Evolutionary conservation across 1,139 yeast genomes (phyloP).

Genomic region (Casaregolazyma suthepensis): DNA sequence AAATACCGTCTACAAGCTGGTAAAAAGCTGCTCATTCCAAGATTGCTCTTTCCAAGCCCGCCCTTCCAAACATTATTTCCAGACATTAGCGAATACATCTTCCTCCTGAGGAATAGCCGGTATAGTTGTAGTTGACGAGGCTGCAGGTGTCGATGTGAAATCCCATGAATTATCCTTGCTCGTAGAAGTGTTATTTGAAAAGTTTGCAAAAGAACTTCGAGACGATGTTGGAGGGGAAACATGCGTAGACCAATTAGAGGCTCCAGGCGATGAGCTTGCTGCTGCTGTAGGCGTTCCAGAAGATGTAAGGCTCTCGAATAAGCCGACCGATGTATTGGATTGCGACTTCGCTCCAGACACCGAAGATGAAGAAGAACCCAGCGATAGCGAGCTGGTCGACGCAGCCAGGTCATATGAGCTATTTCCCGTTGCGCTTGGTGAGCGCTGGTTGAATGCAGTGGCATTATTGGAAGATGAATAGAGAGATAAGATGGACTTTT

Average conservation of each 20-base stretch:
- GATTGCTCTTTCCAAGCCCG: no score
- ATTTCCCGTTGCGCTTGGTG: not conserved
- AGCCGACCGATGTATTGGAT: slow-evolving; percentile 2
- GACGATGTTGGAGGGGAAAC: slow-evolving; percentile 1
- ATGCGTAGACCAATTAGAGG: slow-evolving; percentile 6
- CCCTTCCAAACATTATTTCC: no score
- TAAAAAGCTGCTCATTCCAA: no score
- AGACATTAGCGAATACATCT: slow-evolving; percentile 62
- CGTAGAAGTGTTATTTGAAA: not conserved
- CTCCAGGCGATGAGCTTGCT: slow-evolving; percentile 1
- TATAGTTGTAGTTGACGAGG: slow-evolving; percentile 5
- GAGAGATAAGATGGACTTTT: slow-evolving; percentile 81
- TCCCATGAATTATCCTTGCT: slow-evolving; percentile 6
- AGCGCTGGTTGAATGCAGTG: slow-evolving; percentile 7
- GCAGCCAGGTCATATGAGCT: slow-evolving; percentile 1
- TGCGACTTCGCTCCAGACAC: slow-evolving; percentile 5
- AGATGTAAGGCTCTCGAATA: slow-evolving; percentile 4
- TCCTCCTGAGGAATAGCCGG: slow-evolving; percentile 44
- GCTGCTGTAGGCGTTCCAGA: slow-evolving; percentile 1
- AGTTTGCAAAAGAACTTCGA: slow-evolving; percentile 4
- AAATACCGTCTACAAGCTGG: not conserved
- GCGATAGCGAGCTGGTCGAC: slow-evolving; percentile 11
- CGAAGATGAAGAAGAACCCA: not conserved
- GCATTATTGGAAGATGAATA: slow-evolving; percentile 45
- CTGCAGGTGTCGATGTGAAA: slow-evolving; percentile 7